phyloP scores from a whole-genome alignment of 1,139 yeast genomes.

The Zygosaccharomyces pseudobailii region DNA sequence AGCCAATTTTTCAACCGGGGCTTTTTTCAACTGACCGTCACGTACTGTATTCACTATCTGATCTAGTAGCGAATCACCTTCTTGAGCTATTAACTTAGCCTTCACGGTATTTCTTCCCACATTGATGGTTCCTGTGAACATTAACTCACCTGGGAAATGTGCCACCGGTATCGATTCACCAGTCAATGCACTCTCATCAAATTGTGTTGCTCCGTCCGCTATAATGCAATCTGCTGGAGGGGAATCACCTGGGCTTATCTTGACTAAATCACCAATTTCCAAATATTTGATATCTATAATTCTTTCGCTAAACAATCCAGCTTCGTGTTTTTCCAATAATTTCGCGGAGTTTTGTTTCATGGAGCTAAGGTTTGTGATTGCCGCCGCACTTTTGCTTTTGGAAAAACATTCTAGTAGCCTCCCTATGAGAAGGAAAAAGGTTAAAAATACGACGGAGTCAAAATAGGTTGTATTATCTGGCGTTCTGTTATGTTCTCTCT shows the following conservation, averaged over 20 bases:
- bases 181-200: slow-evolving; percentile 74
- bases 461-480: slow-evolving; percentile 58
- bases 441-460: slow-evolving; percentile 72
- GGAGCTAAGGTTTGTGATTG: slow-evolving; percentile 50
- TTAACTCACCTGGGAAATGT: slow-evolving; percentile 52
- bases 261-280: slow-evolving; percentile 60
- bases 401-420: slow-evolving; percentile 62
- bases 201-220: slow-evolving; percentile 51
- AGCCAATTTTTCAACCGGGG: slow-evolving; percentile 70
- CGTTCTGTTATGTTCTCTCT: slow-evolving; percentile 33
- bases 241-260: slow-evolving; percentile 61
- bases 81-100: slow-evolving; percentile 55
- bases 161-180: slow-evolving; percentile 58
- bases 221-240: slow-evolving; percentile 70
- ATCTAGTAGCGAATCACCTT: slow-evolving; percentile 63
- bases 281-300: slow-evolving; percentile 47
- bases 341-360: slow-evolving; percentile 50
- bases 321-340: slow-evolving; percentile 39
- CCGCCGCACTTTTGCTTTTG: slow-evolving; percentile 62
- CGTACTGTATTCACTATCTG: slow-evolving; percentile 67
- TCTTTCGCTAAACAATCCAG: slow-evolving; percentile 30
- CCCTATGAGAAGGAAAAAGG: slow-evolving; percentile 67
- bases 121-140: slow-evolving; percentile 71
- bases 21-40: slow-evolving; percentile 67
- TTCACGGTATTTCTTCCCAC: slow-evolving; percentile 50